phyloP scores from a whole-genome alignment of 495 filamentous ascomycete species.

The Cryomyces antarcticus region DNA sequence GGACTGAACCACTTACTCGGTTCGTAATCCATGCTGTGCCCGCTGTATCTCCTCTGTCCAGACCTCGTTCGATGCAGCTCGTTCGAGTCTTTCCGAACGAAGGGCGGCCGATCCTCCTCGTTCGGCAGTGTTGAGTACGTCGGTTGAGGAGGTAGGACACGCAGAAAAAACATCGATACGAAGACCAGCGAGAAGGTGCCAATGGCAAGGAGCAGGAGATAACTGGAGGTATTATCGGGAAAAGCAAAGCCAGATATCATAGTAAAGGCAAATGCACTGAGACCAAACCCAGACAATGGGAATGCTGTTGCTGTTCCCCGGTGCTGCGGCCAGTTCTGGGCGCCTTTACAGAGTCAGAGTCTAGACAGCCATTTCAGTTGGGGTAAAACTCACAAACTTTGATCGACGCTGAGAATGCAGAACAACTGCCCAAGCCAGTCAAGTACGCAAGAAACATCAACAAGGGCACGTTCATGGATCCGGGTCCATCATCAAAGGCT shows the following conservation, averaged over 20 bases:
- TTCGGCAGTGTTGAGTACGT: constrained; percentile 46
- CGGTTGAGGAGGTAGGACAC: constrained; percentile 38
- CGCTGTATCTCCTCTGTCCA: constrained; percentile 18
- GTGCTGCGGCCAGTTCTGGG: constrained; percentile 79
- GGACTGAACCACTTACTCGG: constrained; percentile 5
- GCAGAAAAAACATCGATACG: constrained; percentile 59
- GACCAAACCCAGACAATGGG: constrained; percentile 75
- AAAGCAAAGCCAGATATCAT: constrained; percentile 55
- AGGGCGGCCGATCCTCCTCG: constrained; percentile 14
- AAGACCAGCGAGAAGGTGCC: constrained; percentile 64
- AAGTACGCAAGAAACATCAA: constrained; percentile 68
- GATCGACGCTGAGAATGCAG: constrained; percentile 67
- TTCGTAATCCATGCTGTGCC: constrained; percentile 1
- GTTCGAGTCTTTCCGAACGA: constrained; percentile 29
- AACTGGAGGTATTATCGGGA: constrained; percentile 60
- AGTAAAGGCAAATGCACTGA: constrained; percentile 94
- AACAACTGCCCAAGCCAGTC: constrained; percentile 72
- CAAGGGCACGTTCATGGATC: constrained; percentile 42
- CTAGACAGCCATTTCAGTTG: constrained; percentile 13
- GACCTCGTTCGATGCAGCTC: constrained; percentile 42
- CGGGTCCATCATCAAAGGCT: constrained; percentile 32
- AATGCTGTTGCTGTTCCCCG: constrained; percentile 89
- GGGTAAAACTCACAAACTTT: constrained; percentile 31
- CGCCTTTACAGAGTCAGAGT: constrained; percentile 36
- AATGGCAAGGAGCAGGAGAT: constrained; percentile 58